Percentiles rank a stretch among this genome's conserved stretches.
These are phyloP conservation scores for Myriangium duriaei DNA, from an alignment of 2,329 filamentous ascomycete genomes.

Conservation along the genomic window DNA sequence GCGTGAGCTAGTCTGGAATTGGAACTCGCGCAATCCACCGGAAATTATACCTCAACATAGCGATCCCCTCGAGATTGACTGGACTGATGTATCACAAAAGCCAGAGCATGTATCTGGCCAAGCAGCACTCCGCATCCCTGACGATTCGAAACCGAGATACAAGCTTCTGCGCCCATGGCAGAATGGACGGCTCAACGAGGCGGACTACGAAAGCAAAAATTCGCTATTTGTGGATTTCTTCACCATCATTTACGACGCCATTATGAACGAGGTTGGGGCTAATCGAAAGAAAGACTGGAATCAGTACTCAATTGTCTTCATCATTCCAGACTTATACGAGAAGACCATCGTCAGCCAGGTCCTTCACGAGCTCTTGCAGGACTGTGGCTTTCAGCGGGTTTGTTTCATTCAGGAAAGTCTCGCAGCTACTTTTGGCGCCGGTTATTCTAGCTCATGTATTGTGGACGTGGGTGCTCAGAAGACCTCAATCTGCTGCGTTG, in stretches of 20 bases:
- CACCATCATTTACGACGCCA: slow-evolving; percentile 71
- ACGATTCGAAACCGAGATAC: slow-evolving; percentile 78
- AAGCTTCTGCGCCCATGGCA: slow-evolving; percentile 87
- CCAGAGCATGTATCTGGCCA: slow-evolving; percentile 70
- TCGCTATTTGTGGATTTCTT: slow-evolving; percentile 79
- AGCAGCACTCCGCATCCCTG: slow-evolving; percentile 73
- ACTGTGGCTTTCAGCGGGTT: slow-evolving; percentile 78
- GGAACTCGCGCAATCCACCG: slow-evolving; percentile 71
- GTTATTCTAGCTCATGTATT: slow-evolving; percentile 86
- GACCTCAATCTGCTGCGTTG: slow-evolving; percentile 91
- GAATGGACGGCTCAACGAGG: slow-evolving; percentile 78
- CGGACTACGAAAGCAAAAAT: slow-evolving; percentile 69
- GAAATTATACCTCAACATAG: slow-evolving; percentile 91
- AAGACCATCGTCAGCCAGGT: slow-evolving; percentile 80
- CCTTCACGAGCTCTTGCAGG: slow-evolving; percentile 72
- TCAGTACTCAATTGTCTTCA: slow-evolving; percentile 91
- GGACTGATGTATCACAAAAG: slow-evolving; percentile 72
- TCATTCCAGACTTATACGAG: slow-evolving; percentile 94
- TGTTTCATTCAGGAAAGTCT: slow-evolving; percentile 95
- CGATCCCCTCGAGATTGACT: slow-evolving; percentile 84
- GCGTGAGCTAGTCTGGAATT: slow-evolving; percentile 89
- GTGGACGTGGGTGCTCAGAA: slow-evolving; percentile 96
- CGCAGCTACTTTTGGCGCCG: slow-evolving; percentile 86
- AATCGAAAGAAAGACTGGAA: slow-evolving; percentile 67
- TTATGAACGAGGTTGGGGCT: slow-evolving; percentile 72